Evolutionary conservation across 306 rosid genomes (phyloP).

Genomic region (Oemleria cerasiformis): DNA sequence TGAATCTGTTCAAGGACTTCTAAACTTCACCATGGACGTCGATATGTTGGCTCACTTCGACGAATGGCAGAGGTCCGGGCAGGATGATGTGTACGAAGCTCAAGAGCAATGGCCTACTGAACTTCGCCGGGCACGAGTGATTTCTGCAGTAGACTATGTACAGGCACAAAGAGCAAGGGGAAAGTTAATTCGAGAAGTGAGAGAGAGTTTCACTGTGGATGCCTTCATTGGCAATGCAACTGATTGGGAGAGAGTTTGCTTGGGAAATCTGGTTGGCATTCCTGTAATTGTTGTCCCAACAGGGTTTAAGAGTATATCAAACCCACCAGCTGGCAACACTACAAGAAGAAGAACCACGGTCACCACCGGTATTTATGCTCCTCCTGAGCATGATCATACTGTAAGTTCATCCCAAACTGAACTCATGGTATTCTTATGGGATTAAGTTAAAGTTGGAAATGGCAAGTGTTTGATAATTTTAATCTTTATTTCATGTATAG

Average conservation of each 20-base stretch:
- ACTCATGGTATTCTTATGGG: too few relatives aligned
- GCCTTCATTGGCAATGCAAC: slow-evolving; percentile 87
- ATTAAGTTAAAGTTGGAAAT: too few relatives aligned
- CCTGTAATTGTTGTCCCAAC: slow-evolving; percentile 81
- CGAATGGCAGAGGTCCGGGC: slow-evolving; percentile 71
- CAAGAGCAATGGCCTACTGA: slow-evolving; percentile 31
- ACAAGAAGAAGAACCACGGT: slow-evolving; percentile 49
- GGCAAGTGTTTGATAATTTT: too few relatives aligned
- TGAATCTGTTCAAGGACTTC: slow-evolving; percentile 76
- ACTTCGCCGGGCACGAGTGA: slow-evolving; percentile 33
- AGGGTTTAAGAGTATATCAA: slow-evolving; percentile 50
- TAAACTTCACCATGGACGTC: slow-evolving; percentile 83
- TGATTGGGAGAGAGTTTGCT: slow-evolving; percentile 81
- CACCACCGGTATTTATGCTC: slow-evolving; percentile 73
- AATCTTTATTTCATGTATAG: slow-evolving; percentile 22
- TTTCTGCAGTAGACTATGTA: slow-evolving; percentile 75
- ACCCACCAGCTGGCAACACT: slow-evolving; percentile 43
- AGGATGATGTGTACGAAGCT: slow-evolving; percentile 66
- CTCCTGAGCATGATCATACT: slow-evolving; percentile 63
- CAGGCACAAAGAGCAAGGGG: slow-evolving; percentile 88
- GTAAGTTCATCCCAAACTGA: slow-evolving; percentile 25
- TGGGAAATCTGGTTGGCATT: slow-evolving; percentile 77
- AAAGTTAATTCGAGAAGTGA: slow-evolving; percentile 57
- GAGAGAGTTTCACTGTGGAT: slow-evolving; percentile 60
- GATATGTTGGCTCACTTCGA: slow-evolving; percentile 89